These are phyloP conservation scores for Letharia lupina DNA, from an alignment of 495 filamentous ascomycete genomes.

Conservation along the genomic window DNA sequence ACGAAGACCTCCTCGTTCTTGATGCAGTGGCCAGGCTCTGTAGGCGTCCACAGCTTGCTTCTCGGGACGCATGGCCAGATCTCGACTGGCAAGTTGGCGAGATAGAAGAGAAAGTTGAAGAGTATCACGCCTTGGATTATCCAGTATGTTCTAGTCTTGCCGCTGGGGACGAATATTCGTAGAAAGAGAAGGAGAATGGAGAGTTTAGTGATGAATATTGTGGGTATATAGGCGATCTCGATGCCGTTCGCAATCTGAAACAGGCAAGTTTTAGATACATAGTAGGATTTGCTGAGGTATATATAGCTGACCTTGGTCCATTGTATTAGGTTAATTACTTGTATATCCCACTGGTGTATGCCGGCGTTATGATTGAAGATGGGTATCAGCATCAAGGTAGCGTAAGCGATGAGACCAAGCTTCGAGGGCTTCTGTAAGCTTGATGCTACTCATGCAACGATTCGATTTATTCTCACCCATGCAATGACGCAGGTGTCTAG, in stretches of 20 bases:
- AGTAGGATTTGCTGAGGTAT: not conserved
- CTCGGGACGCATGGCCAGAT: conserved; percentile 13
- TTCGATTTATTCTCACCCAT: not conserved
- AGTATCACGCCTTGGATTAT: conserved; percentile 9
- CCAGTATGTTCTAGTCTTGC: conserved; percentile 9
- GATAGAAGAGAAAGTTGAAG: conserved; percentile 15
- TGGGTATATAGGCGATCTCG: conserved; percentile 10
- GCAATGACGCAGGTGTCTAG: conserved; percentile 9
- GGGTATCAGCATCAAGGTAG: conserved; percentile 1
- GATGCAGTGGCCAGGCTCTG: conserved; percentile 26
- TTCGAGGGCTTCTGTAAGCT: not conserved
- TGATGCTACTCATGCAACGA: not conserved
- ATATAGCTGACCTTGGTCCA: conserved; percentile 9
- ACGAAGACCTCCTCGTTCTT: conserved; percentile 27
- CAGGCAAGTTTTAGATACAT: not conserved
- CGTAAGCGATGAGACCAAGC: conserved; percentile 8
- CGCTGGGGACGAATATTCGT: conserved; percentile 3
- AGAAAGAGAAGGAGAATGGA: conserved; percentile 11
- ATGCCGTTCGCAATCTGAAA: conserved; percentile 2
- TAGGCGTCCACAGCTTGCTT: conserved; percentile 8
- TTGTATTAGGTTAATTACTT: conserved; percentile 10
- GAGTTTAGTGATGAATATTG: conserved; percentile 20
- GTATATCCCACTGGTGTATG: conserved; percentile 21
- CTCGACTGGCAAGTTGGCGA: conserved; percentile 3
- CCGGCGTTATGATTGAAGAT: conserved; percentile 8